Conservation (phyloP, 2,329 filamentous ascomycete species). For the Rutstroemia sp. region DNA sequence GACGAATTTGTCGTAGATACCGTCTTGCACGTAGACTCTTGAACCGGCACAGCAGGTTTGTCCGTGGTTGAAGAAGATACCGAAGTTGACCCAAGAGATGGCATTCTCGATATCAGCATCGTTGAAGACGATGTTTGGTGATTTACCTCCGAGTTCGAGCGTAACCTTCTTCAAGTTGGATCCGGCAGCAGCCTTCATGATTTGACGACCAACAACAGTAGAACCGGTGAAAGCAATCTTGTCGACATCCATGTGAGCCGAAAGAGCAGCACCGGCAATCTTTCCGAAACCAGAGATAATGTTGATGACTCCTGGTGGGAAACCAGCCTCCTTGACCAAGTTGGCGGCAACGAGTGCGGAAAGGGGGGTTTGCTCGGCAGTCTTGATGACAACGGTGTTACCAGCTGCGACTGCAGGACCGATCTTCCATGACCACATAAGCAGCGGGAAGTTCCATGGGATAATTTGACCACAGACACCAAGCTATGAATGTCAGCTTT, state of each 20-base stretch:
- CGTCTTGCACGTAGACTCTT: conserved; percentile 62
- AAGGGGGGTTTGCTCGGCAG: conserved; percentile 55
- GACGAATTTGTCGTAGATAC: conserved; percentile 64
- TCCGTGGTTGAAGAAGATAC: conserved; percentile 37
- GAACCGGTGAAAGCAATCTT: conserved; percentile 62
- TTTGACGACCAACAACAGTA: conserved; percentile 51
- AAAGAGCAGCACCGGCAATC: conserved; percentile 56
- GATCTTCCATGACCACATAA: conserved; percentile 63
- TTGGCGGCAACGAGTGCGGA: conserved; percentile 45
- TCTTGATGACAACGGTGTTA: conserved; percentile 54
- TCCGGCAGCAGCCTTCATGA: conserved; percentile 56
- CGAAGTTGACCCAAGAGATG: conserved; percentile 53
- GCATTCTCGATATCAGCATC: conserved; percentile 55
- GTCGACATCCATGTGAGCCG: conserved; percentile 57
- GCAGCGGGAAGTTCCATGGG: conserved; percentile 64
- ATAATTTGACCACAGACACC: conserved; percentile 68
- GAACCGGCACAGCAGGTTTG: conserved; percentile 51
- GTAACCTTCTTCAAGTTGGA: conserved; percentile 60
- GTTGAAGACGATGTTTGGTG: conserved; percentile 54
- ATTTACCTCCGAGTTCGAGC: conserved; percentile 56
- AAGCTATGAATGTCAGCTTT: conserved; percentile 29
- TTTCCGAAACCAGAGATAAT: conserved; percentile 60
- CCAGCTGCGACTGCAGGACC: conserved; percentile 52
- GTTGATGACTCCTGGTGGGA: conserved; percentile 58
- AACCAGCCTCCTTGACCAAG: conserved; percentile 55